A percentile compares a stretch with the other conserved stretches of the same genome.
These are phyloP conservation scores for Agroathelia rolfsii DNA, from an alignment of 1,284 basidiomycete genomes.

Conservation along the genomic window DNA sequence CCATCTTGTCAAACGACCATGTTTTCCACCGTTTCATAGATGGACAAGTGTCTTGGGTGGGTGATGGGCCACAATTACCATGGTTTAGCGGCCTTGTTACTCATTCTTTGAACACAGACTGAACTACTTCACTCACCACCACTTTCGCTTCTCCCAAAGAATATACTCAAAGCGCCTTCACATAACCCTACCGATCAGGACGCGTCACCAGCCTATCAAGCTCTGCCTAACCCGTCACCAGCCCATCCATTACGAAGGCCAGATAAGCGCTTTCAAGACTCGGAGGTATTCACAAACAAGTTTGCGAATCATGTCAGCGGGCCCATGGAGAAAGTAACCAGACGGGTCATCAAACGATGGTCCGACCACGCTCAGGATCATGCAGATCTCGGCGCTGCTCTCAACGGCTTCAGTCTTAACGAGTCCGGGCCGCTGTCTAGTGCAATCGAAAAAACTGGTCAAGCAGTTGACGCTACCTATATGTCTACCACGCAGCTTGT, in stretches of 20 bases:
- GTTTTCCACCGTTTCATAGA: slow-evolving; percentile 94
- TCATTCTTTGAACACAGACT: slow-evolving; percentile 42
- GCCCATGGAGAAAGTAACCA: slow-evolving; percentile 93
- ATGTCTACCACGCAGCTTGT: slow-evolving; percentile 86
- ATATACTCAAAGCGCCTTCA: slow-evolving; percentile 90
- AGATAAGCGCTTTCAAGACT: slow-evolving; percentile 92
- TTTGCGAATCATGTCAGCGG: slow-evolving; percentile 88
- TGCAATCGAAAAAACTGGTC: slow-evolving; percentile 87
- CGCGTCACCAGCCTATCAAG: slow-evolving; percentile 67
- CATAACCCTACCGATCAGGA: slow-evolving; percentile 84
- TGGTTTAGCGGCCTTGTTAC: slow-evolving; percentile 7
- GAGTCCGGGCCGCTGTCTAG: slow-evolving; percentile 64
- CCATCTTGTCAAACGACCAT: slow-evolving; percentile 88
- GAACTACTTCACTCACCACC: slow-evolving; percentile 92
- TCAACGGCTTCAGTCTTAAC: slow-evolving; percentile 94
- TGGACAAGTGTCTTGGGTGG: slow-evolving; percentile 90
- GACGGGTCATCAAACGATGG: slow-evolving; percentile 90
- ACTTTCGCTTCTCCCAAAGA: slow-evolving; percentile 84
- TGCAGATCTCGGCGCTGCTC: slow-evolving; percentile 87
- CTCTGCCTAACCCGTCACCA: slow-evolving; percentile 82
- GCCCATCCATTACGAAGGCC: slow-evolving; percentile 79
- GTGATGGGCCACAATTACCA: slow-evolving; percentile 24
- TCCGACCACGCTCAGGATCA: slow-evolving; percentile 86
- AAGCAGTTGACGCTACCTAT: slow-evolving; percentile 91
- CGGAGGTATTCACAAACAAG: slow-evolving; percentile 93